phyloP scores from a whole-genome alignment of 73 alveolate species.

The Blepharisma japonicum region DNA sequence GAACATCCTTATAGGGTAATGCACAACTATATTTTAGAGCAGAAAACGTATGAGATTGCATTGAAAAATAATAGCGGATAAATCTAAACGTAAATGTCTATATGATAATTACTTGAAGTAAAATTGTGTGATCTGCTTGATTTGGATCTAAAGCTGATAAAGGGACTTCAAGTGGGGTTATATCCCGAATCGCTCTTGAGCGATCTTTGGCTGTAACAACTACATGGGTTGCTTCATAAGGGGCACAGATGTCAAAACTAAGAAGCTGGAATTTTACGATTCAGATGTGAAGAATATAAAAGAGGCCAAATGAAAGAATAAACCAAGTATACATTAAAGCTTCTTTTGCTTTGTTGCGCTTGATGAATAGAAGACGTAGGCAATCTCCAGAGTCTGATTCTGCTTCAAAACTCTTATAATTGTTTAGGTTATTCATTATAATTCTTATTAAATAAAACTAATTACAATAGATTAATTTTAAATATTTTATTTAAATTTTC shows the following conservation, averaged over 20 bases:
- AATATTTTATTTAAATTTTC: too few relatives aligned
- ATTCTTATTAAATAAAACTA: too few relatives aligned
- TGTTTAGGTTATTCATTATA: too few relatives aligned
- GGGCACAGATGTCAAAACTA: neutral
- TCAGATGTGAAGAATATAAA: neutral
- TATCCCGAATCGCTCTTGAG: neutral
- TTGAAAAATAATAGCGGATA: slow-evolving; percentile 28
- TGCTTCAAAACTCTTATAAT: too few relatives aligned
- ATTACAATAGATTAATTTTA: too few relatives aligned
- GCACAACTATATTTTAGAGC: slow-evolving; percentile 30
- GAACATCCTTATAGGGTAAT: slow-evolving; percentile 2
- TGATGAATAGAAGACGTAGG: too few relatives aligned
- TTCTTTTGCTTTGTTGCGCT: neutral
- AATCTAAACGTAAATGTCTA: slow-evolving; percentile 40
- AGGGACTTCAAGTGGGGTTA: neutral
- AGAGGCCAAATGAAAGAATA: neutral
- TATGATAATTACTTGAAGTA: neutral
- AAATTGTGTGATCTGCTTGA: neutral
- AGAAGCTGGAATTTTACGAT: neutral
- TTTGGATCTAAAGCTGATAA: neutral
- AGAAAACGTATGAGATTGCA: neutral
- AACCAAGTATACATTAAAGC: neutral
- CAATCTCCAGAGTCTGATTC: too few relatives aligned
- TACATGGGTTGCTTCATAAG: neutral
- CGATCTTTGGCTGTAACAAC: neutral